Evolutionary conservation across 805 yeast species (phyloP).

Genomic region (Kregervanrija delftensis): DNA sequence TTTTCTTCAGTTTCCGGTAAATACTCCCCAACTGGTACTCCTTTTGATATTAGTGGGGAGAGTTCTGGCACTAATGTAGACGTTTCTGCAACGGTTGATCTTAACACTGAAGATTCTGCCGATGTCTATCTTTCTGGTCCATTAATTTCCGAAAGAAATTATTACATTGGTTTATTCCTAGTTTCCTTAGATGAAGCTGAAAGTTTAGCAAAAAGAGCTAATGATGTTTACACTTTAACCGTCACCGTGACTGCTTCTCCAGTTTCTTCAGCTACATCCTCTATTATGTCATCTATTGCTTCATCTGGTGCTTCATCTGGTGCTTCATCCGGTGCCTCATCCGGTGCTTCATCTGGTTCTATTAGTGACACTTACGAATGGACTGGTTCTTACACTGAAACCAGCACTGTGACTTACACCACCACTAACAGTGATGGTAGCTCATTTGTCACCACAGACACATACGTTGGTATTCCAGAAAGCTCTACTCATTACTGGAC

Average conservation of each 20-base stretch:
- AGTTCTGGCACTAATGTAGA: constrained; percentile 9
- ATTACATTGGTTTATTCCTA: constrained; percentile 20
- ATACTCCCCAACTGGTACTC: constrained; percentile 7
- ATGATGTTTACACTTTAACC: constrained; percentile 18
- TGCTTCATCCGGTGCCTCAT: neutral
- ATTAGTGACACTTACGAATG: no score
- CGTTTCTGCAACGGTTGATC: constrained; percentile 8
- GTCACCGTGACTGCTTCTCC: constrained; percentile 16
- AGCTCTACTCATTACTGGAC: constrained; percentile 3
- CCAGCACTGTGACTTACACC: neutral
- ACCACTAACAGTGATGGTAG: neutral
- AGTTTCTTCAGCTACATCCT: constrained; percentile 5
- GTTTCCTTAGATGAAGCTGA: constrained; percentile 11
- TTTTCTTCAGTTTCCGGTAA: constrained; percentile 8
- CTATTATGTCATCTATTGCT: neutral
- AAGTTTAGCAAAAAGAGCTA: constrained; percentile 13
- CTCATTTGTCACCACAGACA: neutral
- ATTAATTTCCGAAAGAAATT: constrained; percentile 5
- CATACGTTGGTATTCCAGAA: constrained; percentile 3
- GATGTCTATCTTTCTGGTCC: constrained; percentile 15
- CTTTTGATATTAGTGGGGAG: constrained; percentile 7
- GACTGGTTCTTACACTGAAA: neutral
- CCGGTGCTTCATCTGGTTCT: no score
- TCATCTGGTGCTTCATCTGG: no score
- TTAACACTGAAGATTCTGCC: constrained; percentile 8